These are phyloP conservation scores for Pythium aquatile DNA, from an alignment of 352 stramenopile genomes.

Conservation along the genomic window DNA sequence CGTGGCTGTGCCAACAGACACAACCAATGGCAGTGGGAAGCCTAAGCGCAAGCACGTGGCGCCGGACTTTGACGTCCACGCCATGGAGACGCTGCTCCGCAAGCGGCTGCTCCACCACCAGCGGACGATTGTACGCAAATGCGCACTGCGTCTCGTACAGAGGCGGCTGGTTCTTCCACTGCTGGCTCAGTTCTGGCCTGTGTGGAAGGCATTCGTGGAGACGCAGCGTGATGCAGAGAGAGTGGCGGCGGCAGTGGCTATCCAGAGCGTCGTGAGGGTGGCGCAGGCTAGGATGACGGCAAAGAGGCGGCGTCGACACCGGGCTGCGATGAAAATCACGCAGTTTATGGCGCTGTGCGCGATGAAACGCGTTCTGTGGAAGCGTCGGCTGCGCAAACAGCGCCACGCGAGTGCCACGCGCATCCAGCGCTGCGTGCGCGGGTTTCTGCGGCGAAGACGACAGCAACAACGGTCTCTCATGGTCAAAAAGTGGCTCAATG, in stretches of 20 bases:
- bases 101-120: slow-evolving; percentile 40
- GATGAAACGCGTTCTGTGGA: slow-evolving; percentile 23
- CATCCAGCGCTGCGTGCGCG: slow-evolving; percentile 36
- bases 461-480: not conserved
- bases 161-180: slow-evolving; percentile 36
- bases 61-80: slow-evolving; percentile 45
- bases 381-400: slow-evolving; percentile 6
- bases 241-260: slow-evolving; percentile 31
- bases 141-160: slow-evolving; percentile 39
- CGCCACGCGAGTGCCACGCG: slow-evolving; percentile 23
- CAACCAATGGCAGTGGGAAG: slow-evolving; percentile 5
- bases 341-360: slow-evolving; percentile 34
- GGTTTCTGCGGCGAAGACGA: slow-evolving; percentile 27
- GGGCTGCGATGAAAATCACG: slow-evolving; percentile 32
- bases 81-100: slow-evolving; percentile 49
- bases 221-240: slow-evolving; percentile 19
- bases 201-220: slow-evolving; percentile 25
- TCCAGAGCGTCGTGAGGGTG: slow-evolving; percentile 43
- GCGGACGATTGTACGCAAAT: slow-evolving; percentile 28
- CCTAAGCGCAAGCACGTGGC: not conserved
- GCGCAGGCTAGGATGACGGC: slow-evolving; percentile 16
- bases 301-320: slow-evolving; percentile 21
- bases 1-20: slow-evolving; percentile 26
- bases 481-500: slow-evolving; percentile 38
- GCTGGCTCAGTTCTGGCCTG: slow-evolving; percentile 33